Percentiles rank a stretch among this genome's conserved stretches.
These are phyloP conservation scores for Oxytropis ochrocephala DNA, from an alignment of 306 rosid species.

Conservation along the genomic window DNA sequence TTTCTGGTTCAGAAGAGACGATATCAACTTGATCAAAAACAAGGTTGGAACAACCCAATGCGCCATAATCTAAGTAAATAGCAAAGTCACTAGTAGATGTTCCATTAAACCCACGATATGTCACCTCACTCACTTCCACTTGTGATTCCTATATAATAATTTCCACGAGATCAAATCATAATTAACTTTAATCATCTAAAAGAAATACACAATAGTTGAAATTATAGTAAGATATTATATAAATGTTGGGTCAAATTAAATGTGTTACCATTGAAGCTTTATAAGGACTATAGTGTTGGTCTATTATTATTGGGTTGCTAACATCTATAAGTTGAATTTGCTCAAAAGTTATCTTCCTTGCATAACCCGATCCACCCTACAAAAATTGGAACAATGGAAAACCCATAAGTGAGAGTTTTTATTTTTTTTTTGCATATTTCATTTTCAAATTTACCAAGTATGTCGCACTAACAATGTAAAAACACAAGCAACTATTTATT, in stretches of 20 bases:
- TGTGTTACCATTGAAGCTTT: background rate
- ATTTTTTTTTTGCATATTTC: too few species aligned
- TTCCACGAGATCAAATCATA: too few species aligned
- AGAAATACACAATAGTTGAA: background rate
- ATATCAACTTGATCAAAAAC: constrained; percentile 1
- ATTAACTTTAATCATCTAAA: too few species aligned
- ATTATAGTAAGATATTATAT: background rate
- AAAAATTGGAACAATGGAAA: background rate
- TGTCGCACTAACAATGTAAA: too few species aligned
- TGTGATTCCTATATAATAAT: background rate
- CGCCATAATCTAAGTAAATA: background rate
- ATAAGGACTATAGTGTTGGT: background rate
- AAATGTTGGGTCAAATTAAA: background rate
- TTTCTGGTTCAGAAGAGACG: background rate
- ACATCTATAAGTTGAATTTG: background rate
- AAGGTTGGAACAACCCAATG: constrained; percentile 11
- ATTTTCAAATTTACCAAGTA: too few species aligned
- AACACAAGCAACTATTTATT: too few species aligned
- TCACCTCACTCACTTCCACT: constrained; percentile 21
- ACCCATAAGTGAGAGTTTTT: background rate
- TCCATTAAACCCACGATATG: constrained; percentile 16
- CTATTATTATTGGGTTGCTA: constrained; percentile 28
- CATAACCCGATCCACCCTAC: constrained; percentile 43
- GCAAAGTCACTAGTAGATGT: constrained; percentile 3
- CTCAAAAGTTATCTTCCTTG: constrained; percentile 26